phyloP scores from a whole-genome alignment of 2,329 filamentous ascomycete genomes.

The Fusarium kyushuense region DNA sequence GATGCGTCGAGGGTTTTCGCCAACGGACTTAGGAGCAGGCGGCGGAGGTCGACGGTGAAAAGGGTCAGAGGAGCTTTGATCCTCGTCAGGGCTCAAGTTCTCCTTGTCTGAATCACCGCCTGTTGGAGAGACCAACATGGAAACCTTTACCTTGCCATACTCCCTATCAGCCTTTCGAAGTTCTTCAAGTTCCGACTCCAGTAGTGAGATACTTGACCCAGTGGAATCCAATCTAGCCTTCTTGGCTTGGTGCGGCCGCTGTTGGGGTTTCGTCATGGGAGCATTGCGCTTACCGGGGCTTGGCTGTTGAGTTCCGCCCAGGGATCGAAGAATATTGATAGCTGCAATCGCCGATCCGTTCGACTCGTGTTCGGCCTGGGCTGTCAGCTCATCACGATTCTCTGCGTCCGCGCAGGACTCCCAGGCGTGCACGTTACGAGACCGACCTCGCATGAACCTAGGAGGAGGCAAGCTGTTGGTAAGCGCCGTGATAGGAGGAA shows the following conservation, averaged over 20 bases:
- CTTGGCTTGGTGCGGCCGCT: slow-evolving; percentile 61
- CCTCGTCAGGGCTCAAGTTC: slow-evolving; percentile 78
- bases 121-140: slow-evolving; percentile 54
- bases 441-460: slow-evolving; percentile 75
- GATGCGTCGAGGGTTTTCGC: slow-evolving; percentile 56
- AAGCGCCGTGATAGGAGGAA: slow-evolving; percentile 67
- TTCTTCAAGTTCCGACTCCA: slow-evolving; percentile 61
- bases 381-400: slow-evolving; percentile 79
- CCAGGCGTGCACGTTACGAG: slow-evolving; percentile 89
- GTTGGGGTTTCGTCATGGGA: slow-evolving; percentile 49
- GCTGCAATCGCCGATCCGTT: slow-evolving; percentile 84
- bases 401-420: slow-evolving; percentile 90
- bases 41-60: slow-evolving; percentile 55
- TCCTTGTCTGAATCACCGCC: slow-evolving; percentile 88
- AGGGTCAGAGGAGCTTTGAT: slow-evolving; percentile 54
- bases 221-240: slow-evolving; percentile 72
- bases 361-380: slow-evolving; percentile 83
- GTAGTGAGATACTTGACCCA: slow-evolving; percentile 70
- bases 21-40: slow-evolving; percentile 43
- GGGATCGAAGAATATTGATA: slow-evolving; percentile 83
- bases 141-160: slow-evolving; percentile 55
- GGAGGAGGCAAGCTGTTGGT: slow-evolving; percentile 67
- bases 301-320: slow-evolving; percentile 65
- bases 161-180: slow-evolving; percentile 45
- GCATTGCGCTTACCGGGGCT: slow-evolving; percentile 76